A percentile compares a stretch with the other conserved stretches of the same genome.
Evolutionary conservation across 345 rosid species (phyloP).

Genomic region (Acer saccharum): DNA sequence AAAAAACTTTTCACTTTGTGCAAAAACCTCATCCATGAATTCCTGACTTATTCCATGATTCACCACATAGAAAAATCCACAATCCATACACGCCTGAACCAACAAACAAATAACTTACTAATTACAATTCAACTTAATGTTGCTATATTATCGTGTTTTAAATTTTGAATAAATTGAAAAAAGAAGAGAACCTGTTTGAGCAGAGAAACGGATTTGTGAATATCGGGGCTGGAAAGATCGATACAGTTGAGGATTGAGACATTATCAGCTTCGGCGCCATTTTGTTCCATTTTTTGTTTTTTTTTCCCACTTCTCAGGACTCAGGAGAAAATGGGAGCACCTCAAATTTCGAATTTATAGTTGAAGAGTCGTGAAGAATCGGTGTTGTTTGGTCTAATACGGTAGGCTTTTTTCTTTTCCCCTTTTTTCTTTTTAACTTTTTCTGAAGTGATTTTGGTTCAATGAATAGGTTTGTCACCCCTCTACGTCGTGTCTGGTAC

Average conservation of each 20-base stretch:
- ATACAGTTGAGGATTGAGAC: slow-evolving; percentile 56
- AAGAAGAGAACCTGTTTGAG: slow-evolving; percentile 54
- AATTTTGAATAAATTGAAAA: neutral
- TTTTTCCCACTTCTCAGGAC: neutral
- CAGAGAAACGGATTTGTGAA: slow-evolving; percentile 40
- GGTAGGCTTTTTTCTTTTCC: too few relatives aligned
- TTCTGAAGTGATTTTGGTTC: too few relatives aligned
- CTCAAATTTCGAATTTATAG: neutral
- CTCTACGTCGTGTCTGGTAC: too few relatives aligned
- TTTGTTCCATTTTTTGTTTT: slow-evolving; percentile 7
- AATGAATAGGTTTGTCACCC: too few relatives aligned
- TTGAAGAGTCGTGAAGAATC: neutral
- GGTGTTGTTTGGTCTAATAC: neutral
- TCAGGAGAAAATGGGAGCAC: neutral
- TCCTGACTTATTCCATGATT: slow-evolving; percentile 77
- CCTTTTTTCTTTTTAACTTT: too few relatives aligned
- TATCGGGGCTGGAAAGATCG: slow-evolving; percentile 54
- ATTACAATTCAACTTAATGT: neutral
- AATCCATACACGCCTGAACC: slow-evolving; percentile 74
- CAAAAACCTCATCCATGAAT: slow-evolving; percentile 63
- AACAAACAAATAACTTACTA: neutral
- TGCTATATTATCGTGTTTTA: neutral
- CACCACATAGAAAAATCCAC: slow-evolving; percentile 78
- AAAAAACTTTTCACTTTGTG: slow-evolving; percentile 63
- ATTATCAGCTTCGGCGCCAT: slow-evolving; percentile 21